These are phyloP conservation scores for Fusarium sp. DNA, from an alignment of 2,329 filamentous ascomycete species.

Conservation along the genomic window DNA sequence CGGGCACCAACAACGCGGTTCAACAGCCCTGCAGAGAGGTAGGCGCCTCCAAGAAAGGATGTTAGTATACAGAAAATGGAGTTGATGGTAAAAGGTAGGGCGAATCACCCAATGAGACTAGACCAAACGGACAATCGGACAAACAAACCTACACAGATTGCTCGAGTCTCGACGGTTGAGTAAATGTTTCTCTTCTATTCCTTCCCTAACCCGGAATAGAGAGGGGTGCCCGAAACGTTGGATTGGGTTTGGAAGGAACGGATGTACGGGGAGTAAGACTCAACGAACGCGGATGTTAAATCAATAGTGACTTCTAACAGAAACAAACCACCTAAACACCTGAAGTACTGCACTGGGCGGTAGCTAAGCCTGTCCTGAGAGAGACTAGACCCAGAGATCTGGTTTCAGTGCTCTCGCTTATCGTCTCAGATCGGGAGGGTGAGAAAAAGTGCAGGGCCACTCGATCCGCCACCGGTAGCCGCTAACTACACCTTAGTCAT, in stretches of 20 bases:
- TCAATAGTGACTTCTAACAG: background rate
- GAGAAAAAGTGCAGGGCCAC: slow-evolving; percentile 9
- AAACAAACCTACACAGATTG: slow-evolving; percentile 18
- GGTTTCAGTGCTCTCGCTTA: slow-evolving; percentile 50
- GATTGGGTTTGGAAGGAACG: background rate
- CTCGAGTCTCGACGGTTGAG: slow-evolving; percentile 24
- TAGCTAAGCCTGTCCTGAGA: background rate
- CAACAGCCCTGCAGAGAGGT: slow-evolving; percentile 5
- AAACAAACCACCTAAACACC: background rate
- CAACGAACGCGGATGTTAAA: slow-evolving; percentile 22
- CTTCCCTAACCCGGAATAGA: slow-evolving; percentile 19
- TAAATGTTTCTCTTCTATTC: slow-evolving; percentile 2
- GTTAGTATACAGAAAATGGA: background rate
- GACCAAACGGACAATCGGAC: background rate
- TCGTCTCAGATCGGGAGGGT: slow-evolving; percentile 40
- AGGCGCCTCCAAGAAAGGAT: background rate
- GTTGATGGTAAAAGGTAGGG: background rate
- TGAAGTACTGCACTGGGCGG: background rate
- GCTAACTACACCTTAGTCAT: slow-evolving; percentile 20
- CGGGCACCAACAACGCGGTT: background rate
- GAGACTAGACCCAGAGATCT: slow-evolving; percentile 47
- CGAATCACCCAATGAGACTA: background rate
- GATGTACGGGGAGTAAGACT: slow-evolving; percentile 25
- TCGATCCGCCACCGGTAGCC: slow-evolving; percentile 23
- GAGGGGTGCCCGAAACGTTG: slow-evolving; percentile 17